These are phyloP conservation scores for Metschnikowia orientalis DNA, from an alignment of 805 yeast species.

Conservation along the genomic window DNA sequence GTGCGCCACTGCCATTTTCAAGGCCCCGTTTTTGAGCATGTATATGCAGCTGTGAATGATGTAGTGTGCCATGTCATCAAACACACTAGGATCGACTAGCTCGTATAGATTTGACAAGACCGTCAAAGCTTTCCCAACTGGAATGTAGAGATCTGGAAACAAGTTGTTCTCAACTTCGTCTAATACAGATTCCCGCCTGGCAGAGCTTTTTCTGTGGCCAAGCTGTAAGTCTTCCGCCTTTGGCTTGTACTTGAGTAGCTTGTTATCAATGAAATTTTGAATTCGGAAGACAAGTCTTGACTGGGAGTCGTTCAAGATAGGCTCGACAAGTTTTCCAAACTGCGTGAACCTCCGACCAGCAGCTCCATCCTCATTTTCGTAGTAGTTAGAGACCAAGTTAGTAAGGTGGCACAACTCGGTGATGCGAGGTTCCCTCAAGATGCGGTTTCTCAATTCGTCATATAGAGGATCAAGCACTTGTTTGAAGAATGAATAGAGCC, in stretches of 20 bases:
- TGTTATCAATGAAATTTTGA: conserved; percentile 66
- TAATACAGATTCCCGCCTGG: conserved; percentile 9
- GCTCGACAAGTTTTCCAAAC: conserved; percentile 59
- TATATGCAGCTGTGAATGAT: conserved; percentile 73
- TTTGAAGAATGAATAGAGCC: conserved; percentile 57
- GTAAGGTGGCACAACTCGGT: conserved; percentile 70
- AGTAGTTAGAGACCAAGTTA: conserved; percentile 61
- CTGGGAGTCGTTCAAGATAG: conserved; percentile 73
- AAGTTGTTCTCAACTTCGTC: conserved; percentile 36
- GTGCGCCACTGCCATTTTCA: conserved; percentile 39
- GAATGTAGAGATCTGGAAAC: conserved; percentile 58
- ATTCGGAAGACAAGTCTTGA: conserved; percentile 75
- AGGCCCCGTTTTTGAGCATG: conserved; percentile 53
- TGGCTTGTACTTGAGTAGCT: conserved; percentile 63
- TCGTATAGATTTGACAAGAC: conserved; percentile 76
- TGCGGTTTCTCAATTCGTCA: conserved; percentile 59
- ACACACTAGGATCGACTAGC: conserved; percentile 68
- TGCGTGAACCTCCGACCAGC: conserved; percentile 26
- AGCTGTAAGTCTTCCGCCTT: conserved; percentile 63
- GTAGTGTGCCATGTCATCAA: conserved; percentile 85
- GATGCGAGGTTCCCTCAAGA: conserved; percentile 68
- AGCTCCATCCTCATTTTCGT: conserved; percentile 53
- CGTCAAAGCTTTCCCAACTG: conserved; percentile 63
- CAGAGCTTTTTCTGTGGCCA: conserved; percentile 33
- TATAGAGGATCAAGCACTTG: conserved; percentile 73